A percentile compares a stretch with the other conserved stretches of the same genome.
These are phyloP conservation scores for Leishmania arabica DNA, from an alignment of 208 protist genomes.

Conservation along the genomic window DNA sequence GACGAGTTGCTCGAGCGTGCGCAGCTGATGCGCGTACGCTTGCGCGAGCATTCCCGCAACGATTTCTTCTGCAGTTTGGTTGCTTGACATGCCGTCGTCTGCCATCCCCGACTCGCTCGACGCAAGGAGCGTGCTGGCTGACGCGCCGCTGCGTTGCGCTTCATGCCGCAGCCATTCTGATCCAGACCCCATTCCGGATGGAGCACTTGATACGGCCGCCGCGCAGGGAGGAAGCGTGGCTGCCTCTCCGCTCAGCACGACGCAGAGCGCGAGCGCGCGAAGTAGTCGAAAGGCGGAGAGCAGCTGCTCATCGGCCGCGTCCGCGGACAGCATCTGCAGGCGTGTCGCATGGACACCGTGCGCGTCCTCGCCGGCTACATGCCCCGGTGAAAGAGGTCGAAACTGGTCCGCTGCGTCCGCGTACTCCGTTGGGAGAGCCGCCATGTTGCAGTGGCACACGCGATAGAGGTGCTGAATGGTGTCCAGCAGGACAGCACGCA, in stretches of 20 bases:
- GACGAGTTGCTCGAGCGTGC: slow-evolving; percentile 17
- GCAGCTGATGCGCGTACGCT: slow-evolving; percentile 28
- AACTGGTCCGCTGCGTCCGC: not conserved
- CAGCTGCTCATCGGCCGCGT: slow-evolving; percentile 4
- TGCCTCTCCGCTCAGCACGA: slow-evolving; percentile 15
- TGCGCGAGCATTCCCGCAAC: slow-evolving; percentile 7
- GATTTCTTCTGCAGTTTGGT: slow-evolving; percentile 18
- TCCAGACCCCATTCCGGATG: not conserved
- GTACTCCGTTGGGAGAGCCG: not conserved
- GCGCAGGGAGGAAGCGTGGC: not conserved
- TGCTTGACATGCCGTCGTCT: not conserved
- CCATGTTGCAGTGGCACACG: not conserved
- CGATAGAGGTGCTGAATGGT: slow-evolving; percentile 16
- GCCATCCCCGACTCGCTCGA: not conserved
- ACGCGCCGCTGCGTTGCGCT: not conserved
- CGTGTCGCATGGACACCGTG: not conserved
- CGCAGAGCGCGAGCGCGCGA: slow-evolving; percentile 20
- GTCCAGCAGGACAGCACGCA: slow-evolving; percentile 6
- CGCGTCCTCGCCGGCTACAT: not conserved
- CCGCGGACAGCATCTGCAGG: not conserved
- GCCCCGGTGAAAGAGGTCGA: not conserved
- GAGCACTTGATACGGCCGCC: not conserved
- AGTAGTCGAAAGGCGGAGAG: slow-evolving; percentile 27
- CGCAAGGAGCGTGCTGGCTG: not conserved
- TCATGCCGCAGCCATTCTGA: not conserved